Evolutionary conservation across 306 rosid species (phyloP), one percentile per base, ranked within the genome.

Genomic region (Heteromeles arbutifolia): DNA sequence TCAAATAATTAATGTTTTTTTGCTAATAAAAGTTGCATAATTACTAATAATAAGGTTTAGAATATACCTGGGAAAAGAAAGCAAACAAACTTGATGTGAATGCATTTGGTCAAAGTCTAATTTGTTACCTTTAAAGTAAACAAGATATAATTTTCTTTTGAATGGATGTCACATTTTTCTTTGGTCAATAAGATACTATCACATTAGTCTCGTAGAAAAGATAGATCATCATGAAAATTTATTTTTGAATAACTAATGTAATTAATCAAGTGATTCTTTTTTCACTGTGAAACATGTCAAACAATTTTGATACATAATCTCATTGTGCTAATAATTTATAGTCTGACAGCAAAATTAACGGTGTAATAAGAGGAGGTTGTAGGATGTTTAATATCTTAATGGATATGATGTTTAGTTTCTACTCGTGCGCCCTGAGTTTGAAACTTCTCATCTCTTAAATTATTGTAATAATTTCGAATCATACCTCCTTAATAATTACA

Each of bases 381-480:
- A 37, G 41, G 9, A 37, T 37, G 2, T 37, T 0, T 0, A 37
- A 37, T 37, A 37, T 37, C 41, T 7, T 37, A 37, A 0, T 37
- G 41, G 10, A 37, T 37, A 37, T 37, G 41, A 37, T 37, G 41
- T 37, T 37, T 0, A 37, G 9, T 37, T 37, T 37, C 10, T 37
- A 7, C 2, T 34, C 2, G 9, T 34, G 0, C 39, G 41, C 0
- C 10, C 0, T 7, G 2, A 37, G 9, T 37, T 37, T 37, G 0
- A 37, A 37, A 37, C 9, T 37, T 0, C 9, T 37, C 2, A 37
- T 37, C 2, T 37, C 0, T 0, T 37, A 37, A 37, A 37, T 7
- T 37, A 7, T 37, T 37, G 41, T 37, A 37, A 37, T 37, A 37
- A 8, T 37, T 37, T 37, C 2, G 8, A 37, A 7, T 37, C 2